phyloP scores from a whole-genome alignment of 2,329 filamentous ascomycete genomes.

The Rutstroemia sp. region DNA sequence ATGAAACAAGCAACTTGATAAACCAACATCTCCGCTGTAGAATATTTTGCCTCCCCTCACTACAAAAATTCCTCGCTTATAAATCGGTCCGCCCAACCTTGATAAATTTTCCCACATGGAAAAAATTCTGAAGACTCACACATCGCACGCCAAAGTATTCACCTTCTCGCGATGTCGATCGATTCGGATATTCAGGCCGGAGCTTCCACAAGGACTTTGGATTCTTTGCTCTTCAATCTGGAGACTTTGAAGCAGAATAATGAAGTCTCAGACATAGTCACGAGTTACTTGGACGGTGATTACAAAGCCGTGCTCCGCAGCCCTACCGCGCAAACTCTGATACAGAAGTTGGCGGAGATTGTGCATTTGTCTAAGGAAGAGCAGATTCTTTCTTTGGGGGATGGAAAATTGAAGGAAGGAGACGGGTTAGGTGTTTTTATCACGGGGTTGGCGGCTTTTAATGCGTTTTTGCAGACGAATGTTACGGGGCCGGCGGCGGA shows the following conservation, averaged over 20 bases:
- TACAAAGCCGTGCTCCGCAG: slow-evolving; percentile 25
- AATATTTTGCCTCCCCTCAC: too few relatives aligned
- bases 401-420: slow-evolving; percentile 11
- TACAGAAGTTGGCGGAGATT: slow-evolving; percentile 18
- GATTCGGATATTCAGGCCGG: neutral
- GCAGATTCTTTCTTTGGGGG: slow-evolving; percentile 15
- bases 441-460: slow-evolving; percentile 60
- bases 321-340: slow-evolving; percentile 23
- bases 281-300: slow-evolving; percentile 25
- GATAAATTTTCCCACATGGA: slow-evolving; percentile 17
- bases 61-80: slow-evolving; percentile 1
- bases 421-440: slow-evolving; percentile 20
- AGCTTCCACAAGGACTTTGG: slow-evolving; percentile 13
- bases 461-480: slow-evolving; percentile 78
- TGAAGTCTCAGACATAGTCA: slow-evolving; percentile 21
- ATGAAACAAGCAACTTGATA: too few relatives aligned
- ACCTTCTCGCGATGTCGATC: slow-evolving; percentile 2
- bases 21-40: too few relatives aligned
- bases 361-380: slow-evolving; percentile 10
- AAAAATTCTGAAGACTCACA: slow-evolving; percentile 3
- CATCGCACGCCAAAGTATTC: neutral
- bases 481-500: slow-evolving; percentile 78
- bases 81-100: slow-evolving; percentile 5
- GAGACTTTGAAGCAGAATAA: slow-evolving; percentile 20
- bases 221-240: slow-evolving; percentile 24